These are phyloP conservation scores for Clathrus columnatus DNA, from an alignment of 768 basidiomycete species.

Conservation along the genomic window DNA sequence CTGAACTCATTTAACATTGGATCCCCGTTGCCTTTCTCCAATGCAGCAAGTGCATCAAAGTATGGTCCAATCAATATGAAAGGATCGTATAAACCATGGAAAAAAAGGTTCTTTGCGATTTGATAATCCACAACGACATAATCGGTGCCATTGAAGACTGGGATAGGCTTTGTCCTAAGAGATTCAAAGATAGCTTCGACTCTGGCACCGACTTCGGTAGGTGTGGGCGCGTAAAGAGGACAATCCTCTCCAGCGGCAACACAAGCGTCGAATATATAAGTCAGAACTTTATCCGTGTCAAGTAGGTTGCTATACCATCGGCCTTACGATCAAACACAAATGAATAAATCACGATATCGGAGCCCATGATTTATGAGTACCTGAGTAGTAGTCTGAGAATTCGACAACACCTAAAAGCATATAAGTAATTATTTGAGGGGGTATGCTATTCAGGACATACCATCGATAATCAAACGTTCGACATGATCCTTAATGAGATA, in stretches of 20 bases:
- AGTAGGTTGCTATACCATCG: constrained; percentile 18
- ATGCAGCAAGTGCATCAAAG: constrained; percentile 15
- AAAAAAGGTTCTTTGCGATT: constrained; percentile 16
- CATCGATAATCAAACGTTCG: constrained; percentile 27
- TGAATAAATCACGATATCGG: neutral
- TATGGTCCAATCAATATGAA: neutral
- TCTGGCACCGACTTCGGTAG: constrained; percentile 13
- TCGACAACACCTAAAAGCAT: constrained; percentile 5
- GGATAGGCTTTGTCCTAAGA: constrained; percentile 9
- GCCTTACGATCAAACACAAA: neutral
- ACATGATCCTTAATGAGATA: constrained; percentile 21
- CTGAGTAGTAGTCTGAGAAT: constrained; percentile 4
- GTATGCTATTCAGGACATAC: constrained; percentile 2
- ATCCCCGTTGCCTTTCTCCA: constrained; percentile 20
- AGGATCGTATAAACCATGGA: constrained; percentile 20
- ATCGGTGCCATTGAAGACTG: constrained; percentile 4
- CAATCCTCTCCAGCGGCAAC: constrained; percentile 17
- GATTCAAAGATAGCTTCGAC: constrained; percentile 8
- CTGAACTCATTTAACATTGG: constrained; percentile 7
- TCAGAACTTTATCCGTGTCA: constrained; percentile 18
- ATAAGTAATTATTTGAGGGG: neutral
- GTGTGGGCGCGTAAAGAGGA: constrained; percentile 18
- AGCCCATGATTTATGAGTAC: too few species aligned
- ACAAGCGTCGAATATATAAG: constrained; percentile 15
- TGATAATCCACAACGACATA: constrained; percentile 13